phyloP scores from a whole-genome alignment of 306 rosid species.

The Glycine latifolia region DNA sequence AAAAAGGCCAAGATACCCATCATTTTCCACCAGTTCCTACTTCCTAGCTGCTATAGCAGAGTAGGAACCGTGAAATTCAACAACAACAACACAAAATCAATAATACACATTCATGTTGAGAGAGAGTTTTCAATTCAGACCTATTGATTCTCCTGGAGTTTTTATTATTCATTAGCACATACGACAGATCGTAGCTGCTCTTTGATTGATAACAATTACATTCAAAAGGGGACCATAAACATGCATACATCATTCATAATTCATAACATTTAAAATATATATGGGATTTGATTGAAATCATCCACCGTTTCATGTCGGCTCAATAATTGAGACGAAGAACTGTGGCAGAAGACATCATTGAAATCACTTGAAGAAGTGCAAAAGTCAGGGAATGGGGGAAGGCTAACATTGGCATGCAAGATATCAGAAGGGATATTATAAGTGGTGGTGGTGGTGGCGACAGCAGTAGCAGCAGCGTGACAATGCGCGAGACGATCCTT shows the following conservation, averaged over 20 bases:
- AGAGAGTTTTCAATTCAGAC: background rate
- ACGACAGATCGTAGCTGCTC: conserved; percentile 22
- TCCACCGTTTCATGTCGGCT: conserved; percentile 54
- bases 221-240: conserved; percentile 18
- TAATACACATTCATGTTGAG: conserved; percentile 28
- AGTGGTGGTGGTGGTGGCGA: conserved; percentile 17
- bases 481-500: conserved; percentile 81
- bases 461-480: conserved; percentile 37
- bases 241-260: background rate
- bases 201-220: conserved; percentile 36
- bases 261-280: conserved; percentile 49
- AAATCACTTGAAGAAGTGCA: conserved; percentile 59
- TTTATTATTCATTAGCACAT: conserved; percentile 44
- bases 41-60: conserved; percentile 17
- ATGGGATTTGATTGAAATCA: conserved; percentile 71
- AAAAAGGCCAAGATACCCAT: conserved; percentile 39
- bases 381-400: conserved; percentile 53
- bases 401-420: background rate
- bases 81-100: conserved; percentile 12
- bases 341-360: conserved; percentile 54
- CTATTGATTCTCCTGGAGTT: conserved; percentile 1
- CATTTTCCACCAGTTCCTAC: conserved; percentile 38
- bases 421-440: conserved; percentile 28
- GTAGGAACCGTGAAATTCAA: conserved; percentile 42
- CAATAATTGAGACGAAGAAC: conserved; percentile 54